These are phyloP conservation scores for Ascomycota sp. DNA, from an alignment of 2,329 filamentous ascomycete species.

Conservation along the genomic window DNA sequence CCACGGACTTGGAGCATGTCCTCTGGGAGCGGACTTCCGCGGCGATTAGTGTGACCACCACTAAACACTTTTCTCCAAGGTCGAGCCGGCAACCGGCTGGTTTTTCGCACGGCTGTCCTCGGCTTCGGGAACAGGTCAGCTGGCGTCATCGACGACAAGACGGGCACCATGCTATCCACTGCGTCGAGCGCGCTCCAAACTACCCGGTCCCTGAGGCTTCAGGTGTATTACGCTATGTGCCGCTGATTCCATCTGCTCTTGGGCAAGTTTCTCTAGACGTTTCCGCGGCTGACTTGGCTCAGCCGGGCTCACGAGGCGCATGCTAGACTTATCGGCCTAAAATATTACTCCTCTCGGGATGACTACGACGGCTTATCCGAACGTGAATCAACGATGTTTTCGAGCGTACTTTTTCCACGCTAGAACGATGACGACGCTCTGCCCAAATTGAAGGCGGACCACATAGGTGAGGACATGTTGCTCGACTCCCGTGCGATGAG, in stretches of 20 bases:
- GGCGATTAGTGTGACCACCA: too few relatives aligned
- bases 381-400: background rate
- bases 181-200: too few relatives aligned
- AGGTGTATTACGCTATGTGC: background rate
- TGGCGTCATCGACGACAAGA: too few relatives aligned
- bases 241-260: background rate
- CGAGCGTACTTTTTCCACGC: too few relatives aligned
- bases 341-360: background rate
- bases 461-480: too few relatives aligned
- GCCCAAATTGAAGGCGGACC: too few relatives aligned
- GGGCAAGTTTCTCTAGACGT: background rate
- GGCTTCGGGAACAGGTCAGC: background rate
- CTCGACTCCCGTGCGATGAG: too few relatives aligned
- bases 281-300: background rate
- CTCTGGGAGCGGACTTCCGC: too few relatives aligned
- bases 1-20: background rate
- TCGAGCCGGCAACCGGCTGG: background rate
- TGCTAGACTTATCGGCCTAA: background rate
- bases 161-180: too few relatives aligned
- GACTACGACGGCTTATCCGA: background rate
- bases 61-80: too few relatives aligned
- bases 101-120: background rate
- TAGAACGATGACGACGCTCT: too few relatives aligned
- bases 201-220: too few relatives aligned
- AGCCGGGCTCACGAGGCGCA: background rate